Evolutionary conservation across 2,329 filamentous ascomycete species (phyloP).

Genomic region (Byssothecium circinans): DNA sequence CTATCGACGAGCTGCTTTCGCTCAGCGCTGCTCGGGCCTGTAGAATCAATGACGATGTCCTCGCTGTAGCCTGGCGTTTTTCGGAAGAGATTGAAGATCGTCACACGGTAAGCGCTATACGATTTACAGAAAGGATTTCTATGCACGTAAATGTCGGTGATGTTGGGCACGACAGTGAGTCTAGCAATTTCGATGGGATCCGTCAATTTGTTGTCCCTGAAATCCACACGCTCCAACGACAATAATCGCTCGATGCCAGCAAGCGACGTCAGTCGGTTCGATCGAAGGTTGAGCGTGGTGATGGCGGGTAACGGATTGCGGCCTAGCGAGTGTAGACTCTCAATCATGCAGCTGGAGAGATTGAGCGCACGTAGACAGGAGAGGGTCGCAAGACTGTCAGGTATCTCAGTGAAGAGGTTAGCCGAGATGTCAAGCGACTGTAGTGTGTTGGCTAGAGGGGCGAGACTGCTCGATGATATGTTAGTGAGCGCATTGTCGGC

Average conservation of each 20-base stretch:
- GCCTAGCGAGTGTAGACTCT: slow-evolving; percentile 83
- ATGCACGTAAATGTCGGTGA: slow-evolving; percentile 88
- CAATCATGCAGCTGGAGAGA: slow-evolving; percentile 96
- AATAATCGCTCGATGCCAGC: slow-evolving; percentile 87
- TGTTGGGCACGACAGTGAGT: slow-evolving; percentile 85
- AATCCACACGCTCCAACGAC: slow-evolving; percentile 84
- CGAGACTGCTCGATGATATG: slow-evolving; percentile 73
- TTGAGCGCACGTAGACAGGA: slow-evolving; percentile 90
- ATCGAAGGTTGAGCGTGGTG: slow-evolving; percentile 86
- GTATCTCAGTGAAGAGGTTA: slow-evolving; percentile 92
- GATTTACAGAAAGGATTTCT: slow-evolving; percentile 91
- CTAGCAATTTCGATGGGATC: slow-evolving; percentile 90
- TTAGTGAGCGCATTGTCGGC: slow-evolving; percentile 88
- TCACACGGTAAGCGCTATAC: slow-evolving; percentile 80
- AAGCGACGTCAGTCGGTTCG: slow-evolving; percentile 82
- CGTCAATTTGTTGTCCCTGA: slow-evolving; percentile 87
- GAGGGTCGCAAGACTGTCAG: slow-evolving; percentile 83
- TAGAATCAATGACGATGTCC: slow-evolving; percentile 85
- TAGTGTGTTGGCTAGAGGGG: slow-evolving; percentile 81
- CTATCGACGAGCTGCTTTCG: slow-evolving; percentile 82
- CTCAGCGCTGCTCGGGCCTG: slow-evolving; percentile 81
- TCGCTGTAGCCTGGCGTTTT: slow-evolving; percentile 85
- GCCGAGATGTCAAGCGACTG: slow-evolving; percentile 90
- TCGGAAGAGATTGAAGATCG: slow-evolving; percentile 95
- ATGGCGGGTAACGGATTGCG: slow-evolving; percentile 89